These are phyloP conservation scores for Metarhizium sp. DNA, from an alignment of 2,329 filamentous ascomycete species.

Conservation along the genomic window DNA sequence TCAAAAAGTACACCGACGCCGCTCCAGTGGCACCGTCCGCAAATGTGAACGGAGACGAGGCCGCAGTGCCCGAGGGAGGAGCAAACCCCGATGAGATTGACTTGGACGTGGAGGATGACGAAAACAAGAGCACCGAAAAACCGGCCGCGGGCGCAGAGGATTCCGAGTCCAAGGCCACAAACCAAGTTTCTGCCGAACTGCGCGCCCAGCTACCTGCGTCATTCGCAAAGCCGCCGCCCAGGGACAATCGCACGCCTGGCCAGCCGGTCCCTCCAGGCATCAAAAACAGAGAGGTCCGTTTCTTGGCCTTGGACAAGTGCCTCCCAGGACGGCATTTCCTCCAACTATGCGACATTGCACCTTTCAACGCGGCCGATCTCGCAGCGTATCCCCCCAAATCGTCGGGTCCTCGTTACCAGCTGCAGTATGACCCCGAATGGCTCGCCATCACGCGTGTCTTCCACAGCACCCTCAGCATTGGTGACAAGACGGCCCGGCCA, in stretches of 20 bases:
- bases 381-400: conserved; percentile 11
- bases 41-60: not conserved
- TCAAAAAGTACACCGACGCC: conserved; percentile 43
- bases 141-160: not conserved
- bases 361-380: conserved; percentile 28
- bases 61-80: conserved; percentile 7
- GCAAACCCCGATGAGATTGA: conserved; percentile 62
- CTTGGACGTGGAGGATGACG: conserved; percentile 48
- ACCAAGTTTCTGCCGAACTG: conserved; percentile 49
- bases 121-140: conserved; percentile 8
- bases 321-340: conserved; percentile 71
- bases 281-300: conserved; percentile 68
- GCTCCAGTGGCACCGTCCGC: not conserved
- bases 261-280: conserved; percentile 63
- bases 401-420: conserved; percentile 36
- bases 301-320: conserved; percentile 89
- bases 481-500: conserved; percentile 43
- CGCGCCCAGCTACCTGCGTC: conserved; percentile 68
- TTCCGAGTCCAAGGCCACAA: conserved; percentile 6
- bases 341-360: conserved; percentile 59
- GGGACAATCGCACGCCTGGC: conserved; percentile 34
- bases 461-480: conserved; percentile 53
- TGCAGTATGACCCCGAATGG: conserved; percentile 91
- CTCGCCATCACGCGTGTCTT: conserved; percentile 86
- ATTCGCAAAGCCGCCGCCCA: conserved; percentile 42